Evolutionary conservation across 805 yeast species (phyloP), one percentile per base, ranked within the genome.

Genomic region (Candida hungchunana): DNA sequence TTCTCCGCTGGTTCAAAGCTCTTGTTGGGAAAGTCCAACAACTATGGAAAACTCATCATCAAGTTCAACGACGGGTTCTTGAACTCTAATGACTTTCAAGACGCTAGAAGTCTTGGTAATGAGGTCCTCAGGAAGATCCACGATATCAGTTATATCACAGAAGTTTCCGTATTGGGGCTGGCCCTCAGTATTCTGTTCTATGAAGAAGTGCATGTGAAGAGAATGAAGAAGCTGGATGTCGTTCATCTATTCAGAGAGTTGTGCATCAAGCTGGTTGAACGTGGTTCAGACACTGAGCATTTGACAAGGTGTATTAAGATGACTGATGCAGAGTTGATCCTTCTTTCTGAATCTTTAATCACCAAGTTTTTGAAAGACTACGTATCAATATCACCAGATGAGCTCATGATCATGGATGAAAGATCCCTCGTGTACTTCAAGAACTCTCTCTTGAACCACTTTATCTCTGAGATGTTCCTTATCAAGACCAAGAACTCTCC

Each of bases 21-120:
- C 4, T 11, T 40, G 12, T 7, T 37, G 10, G 40, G 37, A 7
- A 29, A 39, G 6, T 17, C 38, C 16, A 31, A 31, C 5, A 47
- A 50, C 23, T 50, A 37, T 38, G 54, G 54, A 2, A 50, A 46
- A 14, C 29, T 50, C 18, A 28, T 50, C 7, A 48, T 50, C 31
- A 46, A 43, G n/a, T 47, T 50, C 26, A 36, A 38, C 29, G 35
- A 40, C 9, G 33, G 34, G 1, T 40, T 43, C 23, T 12, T 37
- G 30, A 30, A 32, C 11, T 26, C 42, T 23, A 34, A 37, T 13
- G 36, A 31, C 14, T 30, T 32, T 26, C 12, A 19, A 4, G 31
- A 33, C 14, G 39, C 32, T 7, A 35, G 40, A 13, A 20, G 18
- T 6, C n/a, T 44, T 10, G 32, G 44, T 21, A 35, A 30, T 5